These are phyloP conservation scores for Craspedostauros australis DNA, from an alignment of 108 stramenopile genomes.

Conservation along the genomic window DNA sequence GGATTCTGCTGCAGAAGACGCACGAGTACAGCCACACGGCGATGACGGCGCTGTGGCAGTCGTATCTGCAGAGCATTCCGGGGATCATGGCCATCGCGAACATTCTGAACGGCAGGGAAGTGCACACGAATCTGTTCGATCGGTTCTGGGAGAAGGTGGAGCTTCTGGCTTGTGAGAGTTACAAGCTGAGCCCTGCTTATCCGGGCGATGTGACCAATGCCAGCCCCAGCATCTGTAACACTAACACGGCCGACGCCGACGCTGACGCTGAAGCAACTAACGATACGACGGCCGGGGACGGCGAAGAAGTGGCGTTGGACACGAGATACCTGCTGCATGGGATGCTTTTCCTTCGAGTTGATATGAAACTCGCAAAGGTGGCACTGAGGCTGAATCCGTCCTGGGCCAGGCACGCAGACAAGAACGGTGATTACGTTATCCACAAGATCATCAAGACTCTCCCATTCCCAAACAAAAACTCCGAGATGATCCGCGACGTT, in stretches of 20 bases:
- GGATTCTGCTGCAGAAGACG: conserved; percentile 8
- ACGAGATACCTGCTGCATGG: conserved; percentile 21
- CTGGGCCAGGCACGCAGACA: conserved; percentile 19
- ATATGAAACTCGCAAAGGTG: conserved; percentile 22
- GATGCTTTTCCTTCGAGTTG: conserved; percentile 13
- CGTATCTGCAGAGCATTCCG: conserved; percentile 33
- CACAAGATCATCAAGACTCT: conserved; percentile 18
- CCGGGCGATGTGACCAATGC: neutral
- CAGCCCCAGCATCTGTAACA: no score
- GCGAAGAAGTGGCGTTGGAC: no score
- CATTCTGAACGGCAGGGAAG: conserved; percentile 19
- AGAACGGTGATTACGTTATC: conserved; percentile 27
- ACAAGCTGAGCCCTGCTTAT: conserved; percentile 3
- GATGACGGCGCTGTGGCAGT: conserved; percentile 27
- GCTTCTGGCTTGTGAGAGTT: conserved; percentile 17
- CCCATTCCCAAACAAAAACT: conserved; percentile 35
- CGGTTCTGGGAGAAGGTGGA: conserved; percentile 35
- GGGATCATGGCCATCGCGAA: conserved; percentile 20
- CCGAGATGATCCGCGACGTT: conserved; percentile 15
- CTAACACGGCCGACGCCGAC: no score
- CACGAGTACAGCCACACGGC: conserved; percentile 26
- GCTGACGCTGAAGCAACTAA: neutral
- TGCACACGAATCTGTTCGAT: conserved; percentile 18
- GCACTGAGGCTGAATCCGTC: conserved; percentile 23
- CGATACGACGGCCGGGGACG: no score